Conservation (phyloP, 129 eudicot species). For the Helianthus annuus region DNA sequence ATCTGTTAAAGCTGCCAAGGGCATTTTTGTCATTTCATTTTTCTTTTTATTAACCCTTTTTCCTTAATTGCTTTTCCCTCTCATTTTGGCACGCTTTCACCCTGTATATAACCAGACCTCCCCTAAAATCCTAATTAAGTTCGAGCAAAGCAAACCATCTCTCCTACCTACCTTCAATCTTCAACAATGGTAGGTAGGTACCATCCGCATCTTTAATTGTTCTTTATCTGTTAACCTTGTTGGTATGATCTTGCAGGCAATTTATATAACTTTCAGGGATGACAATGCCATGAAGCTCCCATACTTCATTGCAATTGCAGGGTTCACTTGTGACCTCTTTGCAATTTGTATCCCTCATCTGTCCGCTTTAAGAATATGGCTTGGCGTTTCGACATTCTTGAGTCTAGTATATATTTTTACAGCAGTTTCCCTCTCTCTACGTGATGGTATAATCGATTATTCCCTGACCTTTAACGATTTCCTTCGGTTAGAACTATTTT, state of each 20-base stretch:
- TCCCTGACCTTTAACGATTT: constrained; percentile 8
- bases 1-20: too few relatives aligned
- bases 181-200: background rate
- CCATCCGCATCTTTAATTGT: background rate
- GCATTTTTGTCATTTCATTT: too few relatives aligned
- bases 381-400: constrained; percentile 74
- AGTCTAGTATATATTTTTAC: constrained; percentile 64
- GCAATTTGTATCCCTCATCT: constrained; percentile 82
- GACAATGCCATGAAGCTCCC: constrained; percentile 76
- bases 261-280: constrained; percentile 54
- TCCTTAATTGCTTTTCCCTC: too few relatives aligned
- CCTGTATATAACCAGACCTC: too few relatives aligned
- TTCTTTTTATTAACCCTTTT: too few relatives aligned
- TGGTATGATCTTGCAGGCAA: constrained; percentile 60
- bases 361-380: constrained; percentile 77
- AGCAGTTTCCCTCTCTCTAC: constrained; percentile 61
- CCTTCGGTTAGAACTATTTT: background rate
- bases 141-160: too few relatives aligned
- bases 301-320: constrained; percentile 67
- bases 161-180: too few relatives aligned
- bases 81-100: too few relatives aligned
- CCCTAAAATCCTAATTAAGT: too few relatives aligned
- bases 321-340: constrained; percentile 66
- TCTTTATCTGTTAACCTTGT: background rate
- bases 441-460: constrained; percentile 63